Evolutionary conservation across 2,329 filamentous ascomycete species (phyloP).

Genomic region (Penicillium sclerotiorum): DNA sequence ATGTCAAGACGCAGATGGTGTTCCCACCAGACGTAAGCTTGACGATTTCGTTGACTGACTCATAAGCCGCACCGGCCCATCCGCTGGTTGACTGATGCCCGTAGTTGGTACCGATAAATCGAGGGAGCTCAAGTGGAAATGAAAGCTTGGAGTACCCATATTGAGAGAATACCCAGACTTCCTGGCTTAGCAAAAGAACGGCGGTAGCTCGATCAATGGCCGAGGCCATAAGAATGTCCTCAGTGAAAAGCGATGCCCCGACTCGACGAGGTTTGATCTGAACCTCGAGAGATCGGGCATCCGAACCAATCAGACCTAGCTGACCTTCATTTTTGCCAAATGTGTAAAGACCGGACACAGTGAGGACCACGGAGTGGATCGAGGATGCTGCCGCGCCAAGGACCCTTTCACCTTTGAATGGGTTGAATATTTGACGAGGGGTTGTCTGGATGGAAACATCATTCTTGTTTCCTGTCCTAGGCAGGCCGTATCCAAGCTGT

Average conservation of each 20-base stretch:
- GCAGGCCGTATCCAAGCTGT: conserved; percentile 83
- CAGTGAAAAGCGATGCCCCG: conserved; percentile 77
- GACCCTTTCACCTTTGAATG: conserved; percentile 82
- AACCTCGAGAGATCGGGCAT: conserved; percentile 85
- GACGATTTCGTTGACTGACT: conserved; percentile 67
- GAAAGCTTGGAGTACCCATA: conserved; percentile 92
- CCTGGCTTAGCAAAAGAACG: conserved; percentile 80
- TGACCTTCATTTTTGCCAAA: conserved; percentile 97
- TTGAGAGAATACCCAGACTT: conserved; percentile 92
- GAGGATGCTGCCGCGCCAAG: conserved; percentile 84
- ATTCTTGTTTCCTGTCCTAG: conserved; percentile 64
- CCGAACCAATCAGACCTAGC: conserved; percentile 89
- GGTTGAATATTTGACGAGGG: conserved; percentile 87
- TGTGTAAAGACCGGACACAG: conserved; percentile 77
- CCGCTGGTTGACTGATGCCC: conserved; percentile 67
- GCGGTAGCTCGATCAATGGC: conserved; percentile 90
- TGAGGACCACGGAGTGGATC: conserved; percentile 89
- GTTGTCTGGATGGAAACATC: conserved; percentile 80
- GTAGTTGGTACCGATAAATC: conserved; percentile 66
- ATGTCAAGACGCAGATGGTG: conserved; percentile 85
- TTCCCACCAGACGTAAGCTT: conserved; percentile 84
- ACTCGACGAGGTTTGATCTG: conserved; percentile 83
- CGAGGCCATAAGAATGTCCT: conserved; percentile 73
- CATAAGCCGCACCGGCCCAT: too few relatives aligned
- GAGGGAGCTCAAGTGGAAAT: conserved; percentile 76